Evolutionary conservation across 1,139 yeast genomes (phyloP).

Genomic region (Neolecta irregularis): DNA sequence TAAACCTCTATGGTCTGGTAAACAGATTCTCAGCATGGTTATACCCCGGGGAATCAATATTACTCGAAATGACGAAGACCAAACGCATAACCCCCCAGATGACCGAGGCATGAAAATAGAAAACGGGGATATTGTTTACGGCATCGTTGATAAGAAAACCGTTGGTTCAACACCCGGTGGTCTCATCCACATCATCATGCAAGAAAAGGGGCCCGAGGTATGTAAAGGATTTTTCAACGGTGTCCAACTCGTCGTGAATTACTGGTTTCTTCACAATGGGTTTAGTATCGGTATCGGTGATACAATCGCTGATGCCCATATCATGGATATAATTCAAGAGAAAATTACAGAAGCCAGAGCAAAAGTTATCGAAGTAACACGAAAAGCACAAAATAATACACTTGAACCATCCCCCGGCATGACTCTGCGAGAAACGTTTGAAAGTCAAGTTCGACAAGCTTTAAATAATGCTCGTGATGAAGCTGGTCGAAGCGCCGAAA

Average conservation of each 20-base stretch:
- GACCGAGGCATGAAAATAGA: slow-evolving; percentile 86
- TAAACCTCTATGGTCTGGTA: slow-evolving; percentile 94
- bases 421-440: slow-evolving; percentile 97
- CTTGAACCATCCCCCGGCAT: slow-evolving; percentile 97
- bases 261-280: slow-evolving; percentile 91
- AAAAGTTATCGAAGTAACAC: slow-evolving; percentile 82
- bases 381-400: slow-evolving; percentile 76
- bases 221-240: slow-evolving; percentile 88
- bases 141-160: slow-evolving; percentile 94
- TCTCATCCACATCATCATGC: slow-evolving; percentile 86
- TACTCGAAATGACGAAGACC: slow-evolving; percentile 83
- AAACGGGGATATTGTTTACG: slow-evolving; percentile 89
- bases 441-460: slow-evolving; percentile 88
- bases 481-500: slow-evolving; percentile 97
- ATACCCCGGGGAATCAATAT: slow-evolving; percentile 92
- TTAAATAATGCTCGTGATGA: slow-evolving; percentile 97
- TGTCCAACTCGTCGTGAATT: slow-evolving; percentile 87
- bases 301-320: slow-evolving; percentile 93
- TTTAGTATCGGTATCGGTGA: slow-evolving; percentile 99
- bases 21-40: slow-evolving; percentile 80
- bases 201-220: slow-evolving; percentile 86
- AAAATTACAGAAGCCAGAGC: slow-evolving; percentile 86
- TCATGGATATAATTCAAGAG: slow-evolving; percentile 84
- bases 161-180: slow-evolving; percentile 99
- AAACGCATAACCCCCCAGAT: slow-evolving; percentile 67